Conservation (phyloP, 805 yeast species). For the Starmerella vitae region DNA sequence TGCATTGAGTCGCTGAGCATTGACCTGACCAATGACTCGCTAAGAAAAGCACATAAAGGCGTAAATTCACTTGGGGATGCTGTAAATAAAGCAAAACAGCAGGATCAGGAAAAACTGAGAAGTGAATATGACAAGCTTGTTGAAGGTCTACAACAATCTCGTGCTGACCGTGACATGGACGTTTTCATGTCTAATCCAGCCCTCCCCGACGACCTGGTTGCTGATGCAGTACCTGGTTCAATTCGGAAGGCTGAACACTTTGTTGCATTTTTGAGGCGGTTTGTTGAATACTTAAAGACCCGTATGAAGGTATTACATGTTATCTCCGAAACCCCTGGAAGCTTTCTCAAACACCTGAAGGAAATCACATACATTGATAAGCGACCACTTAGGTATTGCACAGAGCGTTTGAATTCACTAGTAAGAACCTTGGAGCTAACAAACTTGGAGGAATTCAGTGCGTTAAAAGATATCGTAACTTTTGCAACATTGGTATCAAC, state of each 20-base stretch:
- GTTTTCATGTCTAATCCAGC: slow-evolving; percentile 77
- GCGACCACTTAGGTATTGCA: slow-evolving; percentile 82
- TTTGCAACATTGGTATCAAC: slow-evolving; percentile 94
- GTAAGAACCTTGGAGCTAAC: slow-evolving; percentile 79
- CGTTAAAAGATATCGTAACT: slow-evolving; percentile 88
- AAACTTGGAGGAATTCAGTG: slow-evolving; percentile 82
- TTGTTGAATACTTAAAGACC: slow-evolving; percentile 87
- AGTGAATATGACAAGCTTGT: slow-evolving; percentile 86
- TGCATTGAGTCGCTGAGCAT: slow-evolving; percentile 90
- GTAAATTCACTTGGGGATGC: slow-evolving; percentile 64
- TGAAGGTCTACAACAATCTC: slow-evolving; percentile 65
- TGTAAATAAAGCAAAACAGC: slow-evolving; percentile 70
- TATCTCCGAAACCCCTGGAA: slow-evolving; percentile 91
- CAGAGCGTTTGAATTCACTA: slow-evolving; percentile 76
- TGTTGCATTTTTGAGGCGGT: slow-evolving; percentile 79
- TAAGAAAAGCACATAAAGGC: slow-evolving; percentile 77
- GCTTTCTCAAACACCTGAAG: slow-evolving; percentile 83
- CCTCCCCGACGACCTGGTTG: slow-evolving; percentile 67
- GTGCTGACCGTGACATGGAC: slow-evolving; percentile 47
- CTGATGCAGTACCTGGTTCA: slow-evolving; percentile 94
- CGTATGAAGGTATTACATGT: slow-evolving; percentile 97
- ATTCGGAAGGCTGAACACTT: slow-evolving; percentile 95
- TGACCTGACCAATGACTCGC: slow-evolving; percentile 79
- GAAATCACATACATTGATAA: slow-evolving; percentile 85
- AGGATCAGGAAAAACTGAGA: slow-evolving; percentile 72